A percentile compares a stretch with the other conserved stretches of the same genome.
Evolutionary conservation across 2,329 filamentous ascomycete species (phyloP).

Genomic region (Emmonsiellopsis sp.): DNA sequence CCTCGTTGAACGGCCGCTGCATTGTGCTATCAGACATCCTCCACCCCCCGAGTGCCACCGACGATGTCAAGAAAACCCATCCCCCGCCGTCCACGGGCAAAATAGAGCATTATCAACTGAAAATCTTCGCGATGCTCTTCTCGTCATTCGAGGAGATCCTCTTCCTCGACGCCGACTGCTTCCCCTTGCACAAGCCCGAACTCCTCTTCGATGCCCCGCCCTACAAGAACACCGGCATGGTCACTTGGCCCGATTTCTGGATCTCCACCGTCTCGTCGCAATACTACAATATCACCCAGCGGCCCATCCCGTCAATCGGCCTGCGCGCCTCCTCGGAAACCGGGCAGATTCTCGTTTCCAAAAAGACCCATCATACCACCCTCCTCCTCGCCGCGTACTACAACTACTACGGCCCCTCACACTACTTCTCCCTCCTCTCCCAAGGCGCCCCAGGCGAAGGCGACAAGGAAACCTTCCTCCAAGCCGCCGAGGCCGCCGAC

Average conservation of each 20-base stretch:
- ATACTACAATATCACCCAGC: slow-evolving; percentile 30
- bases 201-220: slow-evolving; percentile 42
- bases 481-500: slow-evolving; percentile 32
- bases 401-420: slow-evolving; percentile 37
- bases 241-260: slow-evolving; percentile 48
- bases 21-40: slow-evolving; percentile 8
- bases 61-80: background rate
- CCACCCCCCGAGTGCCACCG: background rate
- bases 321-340: slow-evolving; percentile 29
- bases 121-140: slow-evolving; percentile 47
- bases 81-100: background rate
- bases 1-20: slow-evolving; percentile 22
- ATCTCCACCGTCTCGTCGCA: slow-evolving; percentile 27
- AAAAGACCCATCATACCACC: slow-evolving; percentile 30
- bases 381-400: slow-evolving; percentile 41
- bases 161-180: slow-evolving; percentile 49
- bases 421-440: slow-evolving; percentile 38
- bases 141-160: slow-evolving; percentile 51
- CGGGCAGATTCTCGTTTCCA: slow-evolving; percentile 38
- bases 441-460: slow-evolving; percentile 41
- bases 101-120: slow-evolving; percentile 44
- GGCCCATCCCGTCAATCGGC: slow-evolving; percentile 14
- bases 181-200: slow-evolving; percentile 40
- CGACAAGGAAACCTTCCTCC: slow-evolving; percentile 43
- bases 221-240: slow-evolving; percentile 42